Percentiles rank a stretch among this genome's conserved stretches.
These are phyloP conservation scores for Heterobasidion occidentale DNA, from an alignment of 1,284 basidiomycete species.

Conservation along the genomic window DNA sequence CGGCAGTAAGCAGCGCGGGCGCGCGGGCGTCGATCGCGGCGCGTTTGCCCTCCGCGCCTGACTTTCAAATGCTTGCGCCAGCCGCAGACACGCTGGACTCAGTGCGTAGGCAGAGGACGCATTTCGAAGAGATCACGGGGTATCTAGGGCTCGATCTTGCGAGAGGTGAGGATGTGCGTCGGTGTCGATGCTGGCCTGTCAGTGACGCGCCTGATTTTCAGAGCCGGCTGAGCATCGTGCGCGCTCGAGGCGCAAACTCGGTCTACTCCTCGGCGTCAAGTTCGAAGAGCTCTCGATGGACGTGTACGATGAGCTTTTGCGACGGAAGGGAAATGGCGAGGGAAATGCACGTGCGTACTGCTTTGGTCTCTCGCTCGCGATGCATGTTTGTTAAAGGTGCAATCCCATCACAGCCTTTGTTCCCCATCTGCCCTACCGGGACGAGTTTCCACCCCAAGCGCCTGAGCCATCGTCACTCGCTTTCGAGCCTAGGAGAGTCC, in stretches of 20 bases:
- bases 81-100: neutral
- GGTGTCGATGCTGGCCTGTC: neutral
- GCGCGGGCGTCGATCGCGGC: neutral
- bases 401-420: neutral
- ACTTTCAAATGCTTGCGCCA: neutral
- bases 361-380: neutral
- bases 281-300: neutral
- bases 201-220: neutral
- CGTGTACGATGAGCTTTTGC: neutral
- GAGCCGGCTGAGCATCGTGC: neutral
- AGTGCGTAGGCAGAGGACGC: neutral
- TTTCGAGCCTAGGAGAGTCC: neutral
- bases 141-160: neutral
- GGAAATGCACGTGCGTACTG: neutral
- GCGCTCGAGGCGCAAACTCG: neutral
- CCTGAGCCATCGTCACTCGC: neutral
- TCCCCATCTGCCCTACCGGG: neutral
- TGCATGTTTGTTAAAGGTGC: neutral
- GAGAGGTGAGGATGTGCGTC: neutral
- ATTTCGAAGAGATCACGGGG: neutral
- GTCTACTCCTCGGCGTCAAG: neutral
- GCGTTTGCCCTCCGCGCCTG: neutral
- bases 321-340: neutral
- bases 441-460: neutral
- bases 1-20: neutral